Evolutionary conservation across 2,329 filamentous ascomycete genomes (phyloP).

Genomic region (Cercospora sp.): DNA sequence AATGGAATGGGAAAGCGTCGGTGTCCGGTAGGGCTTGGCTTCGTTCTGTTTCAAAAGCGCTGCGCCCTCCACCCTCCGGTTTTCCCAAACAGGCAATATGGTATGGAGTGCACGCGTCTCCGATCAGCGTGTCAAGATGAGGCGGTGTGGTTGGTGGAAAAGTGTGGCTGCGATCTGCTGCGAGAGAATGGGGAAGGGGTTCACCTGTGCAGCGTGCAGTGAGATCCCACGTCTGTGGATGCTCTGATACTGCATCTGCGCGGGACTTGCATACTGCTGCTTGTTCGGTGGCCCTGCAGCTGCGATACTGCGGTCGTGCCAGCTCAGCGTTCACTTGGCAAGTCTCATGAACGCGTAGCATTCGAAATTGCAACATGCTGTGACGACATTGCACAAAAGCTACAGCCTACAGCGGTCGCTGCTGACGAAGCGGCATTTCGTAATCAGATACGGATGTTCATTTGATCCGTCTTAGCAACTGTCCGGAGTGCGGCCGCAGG

Average conservation of each 20-base stretch:
- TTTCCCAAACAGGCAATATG: not conserved
- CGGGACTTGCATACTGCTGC: not conserved
- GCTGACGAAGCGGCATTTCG: not conserved
- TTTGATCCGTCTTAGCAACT: not conserved
- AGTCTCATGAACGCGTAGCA: not conserved
- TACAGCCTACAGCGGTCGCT: not conserved
- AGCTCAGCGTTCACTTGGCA: not conserved
- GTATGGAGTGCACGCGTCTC: not conserved
- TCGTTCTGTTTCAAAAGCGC: not conserved
- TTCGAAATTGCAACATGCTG: not conserved
- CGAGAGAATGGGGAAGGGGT: not conserved
- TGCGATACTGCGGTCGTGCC: not conserved
- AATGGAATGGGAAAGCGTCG: not conserved
- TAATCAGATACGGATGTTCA: not conserved
- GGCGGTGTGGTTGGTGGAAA: constrained; percentile 6
- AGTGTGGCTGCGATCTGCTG: not conserved
- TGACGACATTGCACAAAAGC: not conserved
- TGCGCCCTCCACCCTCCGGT: not conserved
- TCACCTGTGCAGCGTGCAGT: not conserved
- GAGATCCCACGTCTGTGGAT: not conserved
- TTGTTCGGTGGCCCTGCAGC: not conserved
- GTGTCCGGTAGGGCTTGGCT: not conserved
- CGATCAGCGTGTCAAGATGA: not conserved
- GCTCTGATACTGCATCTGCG: not conserved
- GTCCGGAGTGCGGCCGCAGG: not conserved